Evolutionary conservation across 202 grass and related monocot species (phyloP), one percentile per base, ranked within the genome.

Genomic region (Thinopyrum obtusiflorum): DNA sequence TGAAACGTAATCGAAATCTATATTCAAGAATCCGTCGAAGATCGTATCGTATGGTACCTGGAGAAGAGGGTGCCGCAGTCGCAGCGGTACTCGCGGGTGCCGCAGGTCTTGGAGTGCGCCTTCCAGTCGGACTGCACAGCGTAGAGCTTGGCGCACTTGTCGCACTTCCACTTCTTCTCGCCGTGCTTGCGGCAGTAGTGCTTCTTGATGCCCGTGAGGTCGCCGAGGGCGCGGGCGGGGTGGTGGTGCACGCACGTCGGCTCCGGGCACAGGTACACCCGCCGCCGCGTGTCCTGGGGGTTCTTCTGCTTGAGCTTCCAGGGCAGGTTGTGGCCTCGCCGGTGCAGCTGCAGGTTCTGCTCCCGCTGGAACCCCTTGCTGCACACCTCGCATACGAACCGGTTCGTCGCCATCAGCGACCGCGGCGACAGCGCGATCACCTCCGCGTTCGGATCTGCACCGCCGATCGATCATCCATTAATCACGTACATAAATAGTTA

Each of bases 301-400:
- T 98, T 98, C 84, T 98, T 98, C 91, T 94, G 93, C 90, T 94
- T 93, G 49, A 98, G 91, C 88, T 98, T 98, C 96, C 96, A 98
- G 2, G 96, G 96, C 18, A 98, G 90, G 91, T 98, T 98, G 84
- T 98, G 96, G 1, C 96, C 96, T 2, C 96, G 91, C 12, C 96
- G 91, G 91, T 98, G 96, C 73, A 98, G 91, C 89, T 98, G 96
- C 66, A 98, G 90, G 87, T 98, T 98, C 81, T 98, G 96, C 83
- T 98, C 96, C 5, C 96, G 82, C 91, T 98, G 96, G 90, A 98
- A 98, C 51, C 96, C 96, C 86, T 96, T 98, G 61, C 84, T 87
- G 72, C 96, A 98, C 64, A 98, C 93, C 89, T 98, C 96, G 83
- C 96, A 98, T 61, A 98, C 86, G 92, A 98, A 98, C 73, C 96